Percentiles rank a stretch among this genome's conserved stretches.
These are phyloP conservation scores for Neurospora sp. DNA, from an alignment of 495 filamentous ascomycete species.

Conservation along the genomic window DNA sequence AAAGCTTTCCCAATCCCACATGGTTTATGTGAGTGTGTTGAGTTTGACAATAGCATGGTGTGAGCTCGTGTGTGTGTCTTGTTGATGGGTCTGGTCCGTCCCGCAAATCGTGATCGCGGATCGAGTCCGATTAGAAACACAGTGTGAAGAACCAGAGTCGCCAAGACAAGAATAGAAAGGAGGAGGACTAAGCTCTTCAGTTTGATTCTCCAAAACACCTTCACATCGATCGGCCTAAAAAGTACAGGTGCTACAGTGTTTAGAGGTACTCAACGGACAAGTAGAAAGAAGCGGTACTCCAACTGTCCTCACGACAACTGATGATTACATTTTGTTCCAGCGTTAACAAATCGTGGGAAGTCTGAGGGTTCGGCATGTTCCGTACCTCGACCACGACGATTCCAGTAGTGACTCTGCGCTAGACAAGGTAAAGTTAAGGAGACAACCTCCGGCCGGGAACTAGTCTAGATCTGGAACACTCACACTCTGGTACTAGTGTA, in stretches of 20 bases:
- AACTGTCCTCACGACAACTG: background rate
- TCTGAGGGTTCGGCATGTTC: background rate
- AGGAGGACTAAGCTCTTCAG: background rate
- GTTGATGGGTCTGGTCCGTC: background rate
- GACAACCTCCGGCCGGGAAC: background rate
- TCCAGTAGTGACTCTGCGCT: background rate
- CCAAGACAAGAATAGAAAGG: background rate
- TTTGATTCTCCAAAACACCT: background rate
- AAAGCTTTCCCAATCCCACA: background rate
- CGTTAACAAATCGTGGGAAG: background rate
- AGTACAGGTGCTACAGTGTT: background rate
- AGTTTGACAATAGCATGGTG: background rate
- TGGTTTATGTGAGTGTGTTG: background rate
- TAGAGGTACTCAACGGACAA: background rate
- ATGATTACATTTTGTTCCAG: background rate
- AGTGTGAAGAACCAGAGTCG: background rate
- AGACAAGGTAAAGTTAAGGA: background rate
- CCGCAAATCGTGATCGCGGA: background rate
- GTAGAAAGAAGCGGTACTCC: background rate
- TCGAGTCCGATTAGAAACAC: background rate
- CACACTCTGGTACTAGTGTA: too few relatives aligned
- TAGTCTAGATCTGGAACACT: background rate
- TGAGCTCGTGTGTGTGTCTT: background rate
- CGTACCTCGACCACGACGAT: background rate
- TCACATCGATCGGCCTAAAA: background rate